Percentiles rank a stretch among this genome's conserved stretches.
These are phyloP conservation scores for Cercospora canescens DNA, from an alignment of 2,329 filamentous ascomycete genomes.

Conservation along the genomic window DNA sequence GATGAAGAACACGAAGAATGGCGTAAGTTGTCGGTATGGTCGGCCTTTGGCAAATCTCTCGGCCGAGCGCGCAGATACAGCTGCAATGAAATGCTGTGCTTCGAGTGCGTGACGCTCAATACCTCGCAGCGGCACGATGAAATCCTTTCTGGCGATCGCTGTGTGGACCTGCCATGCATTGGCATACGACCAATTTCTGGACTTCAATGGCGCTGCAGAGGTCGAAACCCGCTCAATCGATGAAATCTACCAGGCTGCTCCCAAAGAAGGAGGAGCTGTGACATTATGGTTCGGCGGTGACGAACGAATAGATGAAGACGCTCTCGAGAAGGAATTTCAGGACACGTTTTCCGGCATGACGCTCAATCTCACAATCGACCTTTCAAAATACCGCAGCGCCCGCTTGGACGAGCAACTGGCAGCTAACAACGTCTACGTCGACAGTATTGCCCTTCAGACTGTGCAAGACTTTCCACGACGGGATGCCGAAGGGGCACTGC, in stretches of 20 bases:
- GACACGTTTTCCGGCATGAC: background rate
- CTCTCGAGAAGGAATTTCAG: background rate
- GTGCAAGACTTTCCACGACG: background rate
- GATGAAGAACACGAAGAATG: too few species aligned
- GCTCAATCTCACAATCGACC: background rate
- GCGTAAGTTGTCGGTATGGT: too few species aligned
- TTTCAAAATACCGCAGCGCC: background rate
- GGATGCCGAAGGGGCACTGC: background rate
- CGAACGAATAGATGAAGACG: background rate
- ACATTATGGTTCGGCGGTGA: slow-evolving; percentile 1
- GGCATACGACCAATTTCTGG: background rate
- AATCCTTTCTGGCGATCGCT: background rate
- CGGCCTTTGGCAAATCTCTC: background rate
- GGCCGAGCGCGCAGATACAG: background rate
- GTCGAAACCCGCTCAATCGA: background rate
- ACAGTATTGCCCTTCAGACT: background rate
- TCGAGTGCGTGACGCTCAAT: background rate
- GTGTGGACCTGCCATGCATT: background rate
- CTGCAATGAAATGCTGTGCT: background rate
- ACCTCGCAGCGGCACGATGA: background rate
- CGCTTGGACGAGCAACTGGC: background rate
- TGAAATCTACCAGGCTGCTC: background rate
- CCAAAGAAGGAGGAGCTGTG: background rate
- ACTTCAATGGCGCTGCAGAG: background rate
- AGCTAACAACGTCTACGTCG: background rate